Evolutionary conservation across 805 yeast species (phyloP).

Genomic region (Ogataea haglerorum): DNA sequence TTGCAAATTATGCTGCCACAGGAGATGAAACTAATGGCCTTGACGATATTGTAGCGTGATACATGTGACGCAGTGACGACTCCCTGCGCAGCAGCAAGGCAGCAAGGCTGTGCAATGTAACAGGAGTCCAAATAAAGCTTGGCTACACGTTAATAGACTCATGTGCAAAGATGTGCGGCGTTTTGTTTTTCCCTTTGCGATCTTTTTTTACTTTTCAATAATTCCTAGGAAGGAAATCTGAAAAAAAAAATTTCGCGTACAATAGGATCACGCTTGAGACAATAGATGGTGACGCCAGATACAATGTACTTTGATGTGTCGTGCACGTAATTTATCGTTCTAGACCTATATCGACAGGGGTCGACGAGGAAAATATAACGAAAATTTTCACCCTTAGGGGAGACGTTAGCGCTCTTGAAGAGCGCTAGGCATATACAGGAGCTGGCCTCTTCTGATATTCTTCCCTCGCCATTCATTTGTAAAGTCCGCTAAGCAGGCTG

Average conservation of each 20-base stretch:
- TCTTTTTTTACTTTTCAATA: neutral
- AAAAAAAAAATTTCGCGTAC: slow-evolving; percentile 5
- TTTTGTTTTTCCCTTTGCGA: slow-evolving; percentile 1
- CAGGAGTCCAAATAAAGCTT: too few species aligned
- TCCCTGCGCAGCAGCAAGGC: too few species aligned
- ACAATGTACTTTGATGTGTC: slow-evolving; percentile 8
- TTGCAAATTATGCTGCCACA: too few species aligned
- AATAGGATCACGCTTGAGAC: neutral
- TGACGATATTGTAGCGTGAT: too few species aligned
- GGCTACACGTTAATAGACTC: neutral
- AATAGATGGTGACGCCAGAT: slow-evolving; percentile 1
- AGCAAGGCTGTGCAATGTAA: too few species aligned
- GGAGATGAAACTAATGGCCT: too few species aligned
- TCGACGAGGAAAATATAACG: neutral
- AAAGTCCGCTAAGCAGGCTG: too few species aligned
- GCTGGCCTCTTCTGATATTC: too few species aligned
- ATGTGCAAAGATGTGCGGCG: slow-evolving; percentile 4
- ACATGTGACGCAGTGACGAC: too few species aligned
- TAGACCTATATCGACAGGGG: slow-evolving; percentile 9
- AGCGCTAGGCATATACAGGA: too few species aligned
- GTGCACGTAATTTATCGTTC: slow-evolving; percentile 13
- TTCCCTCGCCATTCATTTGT: too few species aligned
- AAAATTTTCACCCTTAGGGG: neutral
- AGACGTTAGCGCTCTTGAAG: neutral
- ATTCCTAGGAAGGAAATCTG: slow-evolving; percentile 3